A percentile compares a stretch with the other conserved stretches of the same genome.
These are phyloP conservation scores for Ogataea salicorniae DNA, from an alignment of 805 yeast genomes.

Conservation along the genomic window DNA sequence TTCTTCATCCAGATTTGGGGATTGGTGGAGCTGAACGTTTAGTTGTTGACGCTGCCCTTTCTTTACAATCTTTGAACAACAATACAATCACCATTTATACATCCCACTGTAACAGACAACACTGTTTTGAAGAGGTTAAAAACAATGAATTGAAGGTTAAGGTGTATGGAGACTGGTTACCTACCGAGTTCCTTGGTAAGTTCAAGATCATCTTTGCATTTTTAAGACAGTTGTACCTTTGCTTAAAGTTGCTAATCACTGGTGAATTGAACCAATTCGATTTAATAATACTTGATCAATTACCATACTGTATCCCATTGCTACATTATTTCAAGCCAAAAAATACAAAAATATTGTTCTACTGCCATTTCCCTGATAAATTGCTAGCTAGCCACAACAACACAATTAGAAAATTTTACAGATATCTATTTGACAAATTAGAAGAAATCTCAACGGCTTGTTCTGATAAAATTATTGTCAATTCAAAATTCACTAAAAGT, in stretches of 20 bases:
- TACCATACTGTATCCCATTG: conserved; percentile 78
- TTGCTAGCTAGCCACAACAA: conserved; percentile 58
- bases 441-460: conserved; percentile 77
- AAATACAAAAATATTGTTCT: conserved; percentile 60
- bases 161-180: conserved; percentile 81
- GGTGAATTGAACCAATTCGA: conserved; percentile 54
- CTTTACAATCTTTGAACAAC: conserved; percentile 57
- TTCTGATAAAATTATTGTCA: conserved; percentile 81
- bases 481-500: conserved; percentile 74
- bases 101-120: conserved; percentile 81
- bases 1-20: conserved; percentile 93
- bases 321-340: conserved; percentile 40
- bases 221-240: conserved; percentile 71
- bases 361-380: conserved; percentile 96
- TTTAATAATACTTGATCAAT: conserved; percentile 79
- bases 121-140: conserved; percentile 87
- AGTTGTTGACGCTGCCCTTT: conserved; percentile 94
- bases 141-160: conserved; percentile 52
- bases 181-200: conserved; percentile 60
- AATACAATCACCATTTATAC: conserved; percentile 63
- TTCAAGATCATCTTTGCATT: conserved; percentile 81
- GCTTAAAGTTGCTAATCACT: conserved; percentile 38
- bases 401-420: conserved; percentile 54
- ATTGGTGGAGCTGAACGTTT: conserved; percentile 97
- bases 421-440: conserved; percentile 76